Percentiles rank a stretch among this genome's conserved stretches.
Conservation (phyloP, 2,329 filamentous ascomycete genomes). For the Hypoxylon sp. region DNA sequence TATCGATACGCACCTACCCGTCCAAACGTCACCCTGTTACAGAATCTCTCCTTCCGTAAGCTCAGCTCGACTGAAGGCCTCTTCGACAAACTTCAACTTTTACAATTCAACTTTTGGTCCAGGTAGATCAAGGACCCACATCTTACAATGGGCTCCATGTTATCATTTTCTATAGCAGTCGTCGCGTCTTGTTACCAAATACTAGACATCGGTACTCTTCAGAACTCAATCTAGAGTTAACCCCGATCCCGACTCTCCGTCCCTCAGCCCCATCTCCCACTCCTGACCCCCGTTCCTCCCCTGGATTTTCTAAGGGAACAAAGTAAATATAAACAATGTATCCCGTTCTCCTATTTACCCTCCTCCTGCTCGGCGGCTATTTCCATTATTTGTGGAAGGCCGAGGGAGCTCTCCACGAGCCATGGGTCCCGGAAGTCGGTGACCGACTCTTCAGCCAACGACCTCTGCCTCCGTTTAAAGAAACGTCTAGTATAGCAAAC, state of each 20-base stretch:
- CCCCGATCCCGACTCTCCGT: slow-evolving; percentile 7
- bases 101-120: slow-evolving; percentile 21
- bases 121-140: slow-evolving; percentile 23
- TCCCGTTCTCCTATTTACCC: slow-evolving; percentile 56
- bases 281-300: not conserved
- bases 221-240: slow-evolving; percentile 28
- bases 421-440: slow-evolving; percentile 66
- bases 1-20: slow-evolving; percentile 21
- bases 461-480: slow-evolving; percentile 62
- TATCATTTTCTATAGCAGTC: slow-evolving; percentile 30
- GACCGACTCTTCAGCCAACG: slow-evolving; percentile 64
- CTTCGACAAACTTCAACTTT: slow-evolving; percentile 15
- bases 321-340: slow-evolving; percentile 47
- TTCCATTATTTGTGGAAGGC: slow-evolving; percentile 62
- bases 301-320: slow-evolving; percentile 2
- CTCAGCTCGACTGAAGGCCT: slow-evolving; percentile 17
- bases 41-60: slow-evolving; percentile 18
- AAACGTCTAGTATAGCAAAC: slow-evolving; percentile 60
- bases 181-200: slow-evolving; percentile 38
- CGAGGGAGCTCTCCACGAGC: slow-evolving; percentile 61
- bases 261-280: not conserved
- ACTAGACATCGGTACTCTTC: slow-evolving; percentile 27
- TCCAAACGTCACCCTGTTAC: slow-evolving; percentile 28
- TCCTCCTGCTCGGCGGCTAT: slow-evolving; percentile 58
- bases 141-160: slow-evolving; percentile 45